A percentile compares a stretch with the other conserved stretches of the same genome.
Evolutionary conservation across 495 filamentous ascomycete genomes (phyloP).

Genomic region (Trypethelium eluteriae): DNA sequence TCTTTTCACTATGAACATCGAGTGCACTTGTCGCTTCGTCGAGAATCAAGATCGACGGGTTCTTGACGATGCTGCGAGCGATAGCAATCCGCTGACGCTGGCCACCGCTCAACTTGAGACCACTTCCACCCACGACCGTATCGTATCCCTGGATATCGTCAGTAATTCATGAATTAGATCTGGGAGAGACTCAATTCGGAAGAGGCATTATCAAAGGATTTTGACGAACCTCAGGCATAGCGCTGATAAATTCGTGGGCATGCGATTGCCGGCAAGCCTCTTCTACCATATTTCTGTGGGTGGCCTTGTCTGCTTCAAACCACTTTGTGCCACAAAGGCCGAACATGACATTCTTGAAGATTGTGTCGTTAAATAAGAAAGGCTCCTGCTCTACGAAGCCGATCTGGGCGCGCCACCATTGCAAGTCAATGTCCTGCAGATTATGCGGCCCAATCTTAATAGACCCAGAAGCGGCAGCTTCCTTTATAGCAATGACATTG

Average conservation of each 20-base stretch:
- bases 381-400: slow-evolving; percentile 30
- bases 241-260: slow-evolving; percentile 28
- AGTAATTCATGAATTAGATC: slow-evolving; percentile 10
- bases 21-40: slow-evolving; percentile 33
- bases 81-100: slow-evolving; percentile 31
- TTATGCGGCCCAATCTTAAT: slow-evolving; percentile 23
- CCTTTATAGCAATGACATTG: slow-evolving; percentile 10
- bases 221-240: slow-evolving; percentile 19
- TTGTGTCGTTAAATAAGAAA: slow-evolving; percentile 25
- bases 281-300: slow-evolving; percentile 23
- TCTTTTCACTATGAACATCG: slow-evolving; percentile 26
- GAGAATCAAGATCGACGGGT: slow-evolving; percentile 27
- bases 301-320: slow-evolving; percentile 12
- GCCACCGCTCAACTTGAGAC: slow-evolving; percentile 25
- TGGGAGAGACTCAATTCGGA: slow-evolving; percentile 4
- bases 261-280: slow-evolving; percentile 23
- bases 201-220: slow-evolving; percentile 10
- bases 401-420: slow-evolving; percentile 25
- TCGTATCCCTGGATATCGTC: slow-evolving; percentile 23
- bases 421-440: slow-evolving; percentile 19
- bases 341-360: slow-evolving; percentile 25
- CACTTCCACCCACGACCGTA: slow-evolving; percentile 28
- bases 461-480: slow-evolving; percentile 17
- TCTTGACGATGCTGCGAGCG: slow-evolving; percentile 28
- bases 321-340: slow-evolving; percentile 24